These are phyloP conservation scores for Areca catechu DNA, from an alignment of 176 grass and related monocot genomes.

Conservation along the genomic window DNA sequence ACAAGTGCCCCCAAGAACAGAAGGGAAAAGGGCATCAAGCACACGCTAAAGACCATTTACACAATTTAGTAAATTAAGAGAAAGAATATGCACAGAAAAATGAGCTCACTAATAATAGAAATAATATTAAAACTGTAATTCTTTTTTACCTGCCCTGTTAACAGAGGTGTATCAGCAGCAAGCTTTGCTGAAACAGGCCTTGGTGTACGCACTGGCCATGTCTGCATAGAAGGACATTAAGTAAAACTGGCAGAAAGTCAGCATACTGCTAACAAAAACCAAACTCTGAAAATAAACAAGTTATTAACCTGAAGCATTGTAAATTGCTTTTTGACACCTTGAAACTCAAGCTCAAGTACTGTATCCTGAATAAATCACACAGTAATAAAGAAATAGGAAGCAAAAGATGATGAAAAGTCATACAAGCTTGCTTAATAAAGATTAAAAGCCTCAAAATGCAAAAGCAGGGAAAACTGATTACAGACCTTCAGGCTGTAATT, in stretches of 20 bases:
- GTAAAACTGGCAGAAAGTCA: conserved; percentile 13
- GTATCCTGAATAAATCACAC: conserved; percentile 33
- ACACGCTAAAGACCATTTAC: conserved; percentile 47
- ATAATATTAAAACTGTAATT: neutral
- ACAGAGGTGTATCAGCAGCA: conserved; percentile 71
- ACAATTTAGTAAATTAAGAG: neutral
- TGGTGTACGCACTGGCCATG: conserved; percentile 78
- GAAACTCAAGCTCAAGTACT: conserved; percentile 71
- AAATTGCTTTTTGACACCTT: conserved; percentile 80
- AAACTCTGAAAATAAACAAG: conserved; percentile 4
- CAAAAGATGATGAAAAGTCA: conserved; percentile 2
- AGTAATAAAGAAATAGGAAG: conserved; percentile 7
- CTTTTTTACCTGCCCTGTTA: conserved; percentile 65
- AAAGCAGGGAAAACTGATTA: neutral
- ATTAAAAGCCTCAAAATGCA: neutral
- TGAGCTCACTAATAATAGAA: neutral
- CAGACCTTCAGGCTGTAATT: conserved; percentile 64
- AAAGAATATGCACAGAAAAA: neutral
- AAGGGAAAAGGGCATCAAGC: conserved; percentile 83
- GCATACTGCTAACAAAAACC: too few relatives aligned
- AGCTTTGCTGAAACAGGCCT: conserved; percentile 77
- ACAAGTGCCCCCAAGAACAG: conserved; percentile 81
- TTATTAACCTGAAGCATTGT: too few relatives aligned
- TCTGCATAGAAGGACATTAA: conserved; percentile 27
- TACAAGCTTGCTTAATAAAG: conserved; percentile 1